Conservation (phyloP, 1,284 basidiomycete genomes). For the Boletus smithii region DNA sequence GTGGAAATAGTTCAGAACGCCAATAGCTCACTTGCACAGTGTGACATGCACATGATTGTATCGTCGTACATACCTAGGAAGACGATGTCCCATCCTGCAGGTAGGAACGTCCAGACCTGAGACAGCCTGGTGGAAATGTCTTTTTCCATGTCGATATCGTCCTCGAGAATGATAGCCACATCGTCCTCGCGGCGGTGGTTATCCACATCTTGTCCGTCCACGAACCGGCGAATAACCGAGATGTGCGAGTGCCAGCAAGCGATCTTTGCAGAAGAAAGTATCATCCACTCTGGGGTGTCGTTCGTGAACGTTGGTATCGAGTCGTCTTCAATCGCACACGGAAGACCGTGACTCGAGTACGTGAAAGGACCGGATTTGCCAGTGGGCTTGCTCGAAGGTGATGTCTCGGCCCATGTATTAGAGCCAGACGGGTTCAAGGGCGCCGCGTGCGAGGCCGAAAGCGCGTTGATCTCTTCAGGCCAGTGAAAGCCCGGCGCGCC, state of each 20-base stretch:
- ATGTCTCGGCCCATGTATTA: conserved; percentile 31
- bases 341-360: conserved; percentile 32
- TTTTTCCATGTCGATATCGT: conserved; percentile 76
- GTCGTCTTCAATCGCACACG: conserved; percentile 50
- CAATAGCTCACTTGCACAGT: neutral
- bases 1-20: neutral
- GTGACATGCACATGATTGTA: neutral
- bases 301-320: conserved; percentile 39
- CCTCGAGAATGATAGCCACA: conserved; percentile 64
- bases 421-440: conserved; percentile 34
- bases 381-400: neutral
- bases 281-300: conserved; percentile 42
- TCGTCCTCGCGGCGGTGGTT: conserved; percentile 22
- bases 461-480: conserved; percentile 42
- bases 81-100: conserved; percentile 70
- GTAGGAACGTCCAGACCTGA: conserved; percentile 54
- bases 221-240: conserved; percentile 47
- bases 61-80: conserved; percentile 55
- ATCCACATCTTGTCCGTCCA: conserved; percentile 21
- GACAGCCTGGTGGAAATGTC: conserved; percentile 53
- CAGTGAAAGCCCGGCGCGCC: conserved; percentile 39
- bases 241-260: conserved; percentile 78
- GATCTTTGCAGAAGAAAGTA: conserved; percentile 56
- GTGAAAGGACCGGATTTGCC: neutral
- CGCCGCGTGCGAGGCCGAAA: conserved; percentile 27